A percentile compares a stretch with the other conserved stretches of the same genome.
Evolutionary conservation across 805 yeast genomes (phyloP).

Genomic region (Starmera pachycereana): DNA sequence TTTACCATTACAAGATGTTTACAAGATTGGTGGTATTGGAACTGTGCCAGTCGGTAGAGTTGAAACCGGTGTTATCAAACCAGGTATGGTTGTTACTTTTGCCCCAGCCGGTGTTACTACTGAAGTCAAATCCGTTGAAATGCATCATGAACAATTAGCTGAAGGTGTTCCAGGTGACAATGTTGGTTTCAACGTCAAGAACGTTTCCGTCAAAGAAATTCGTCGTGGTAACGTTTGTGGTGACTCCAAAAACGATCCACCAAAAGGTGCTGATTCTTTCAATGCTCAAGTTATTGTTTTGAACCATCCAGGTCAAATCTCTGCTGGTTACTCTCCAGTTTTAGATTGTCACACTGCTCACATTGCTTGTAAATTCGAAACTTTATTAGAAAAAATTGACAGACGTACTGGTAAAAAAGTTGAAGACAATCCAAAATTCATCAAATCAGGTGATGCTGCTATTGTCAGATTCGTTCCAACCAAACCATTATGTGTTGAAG

Average conservation of each 20-base stretch:
- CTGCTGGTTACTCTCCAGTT: constrained; percentile 89
- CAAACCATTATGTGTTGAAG: constrained; percentile 25
- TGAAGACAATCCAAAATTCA: constrained; percentile 83
- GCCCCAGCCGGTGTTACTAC: constrained; percentile 93
- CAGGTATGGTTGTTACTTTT: constrained; percentile 85
- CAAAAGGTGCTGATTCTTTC: constrained; percentile 73
- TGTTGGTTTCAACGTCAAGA: constrained; percentile 91
- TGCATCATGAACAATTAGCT: constrained; percentile 83
- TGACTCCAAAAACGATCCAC: constrained; percentile 93
- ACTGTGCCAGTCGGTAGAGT: constrained; percentile 95
- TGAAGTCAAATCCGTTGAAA: constrained; percentile 87
- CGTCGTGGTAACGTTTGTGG: constrained; percentile 93
- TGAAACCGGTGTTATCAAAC: constrained; percentile 87
- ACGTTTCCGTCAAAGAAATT: constrained; percentile 86
- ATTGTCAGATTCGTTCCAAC: constrained; percentile 82
- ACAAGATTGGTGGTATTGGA: constrained; percentile 93
- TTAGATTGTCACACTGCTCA: constrained; percentile 91
- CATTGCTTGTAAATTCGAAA: constrained; percentile 84
- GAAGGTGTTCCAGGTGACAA: constrained; percentile 91
- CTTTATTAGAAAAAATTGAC: constrained; percentile 76
- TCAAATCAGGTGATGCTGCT: constrained; percentile 96
- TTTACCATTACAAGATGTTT: constrained; percentile 87
- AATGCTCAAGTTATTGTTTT: constrained; percentile 82
- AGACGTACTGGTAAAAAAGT: constrained; percentile 88
- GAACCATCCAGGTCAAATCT: constrained; percentile 92